A percentile compares a stretch with the other conserved stretches of the same genome.
Conservation (phyloP, 78 protist genomes). For the Mastigamoeba balamuthi region DNA sequence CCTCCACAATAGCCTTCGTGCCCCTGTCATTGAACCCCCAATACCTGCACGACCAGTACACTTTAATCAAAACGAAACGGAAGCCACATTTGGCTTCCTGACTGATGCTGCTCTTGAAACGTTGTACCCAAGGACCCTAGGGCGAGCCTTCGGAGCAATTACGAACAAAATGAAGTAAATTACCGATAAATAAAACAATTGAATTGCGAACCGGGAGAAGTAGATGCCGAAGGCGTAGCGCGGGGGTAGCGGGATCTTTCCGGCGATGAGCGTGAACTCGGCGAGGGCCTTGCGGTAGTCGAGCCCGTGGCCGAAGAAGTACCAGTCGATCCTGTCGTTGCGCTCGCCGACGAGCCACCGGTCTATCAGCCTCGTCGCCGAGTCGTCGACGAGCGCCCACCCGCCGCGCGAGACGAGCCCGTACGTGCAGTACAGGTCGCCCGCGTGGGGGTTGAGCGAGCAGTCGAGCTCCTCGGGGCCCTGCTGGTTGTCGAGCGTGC, state of each 20-base stretch:
- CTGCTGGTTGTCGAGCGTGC: not conserved
- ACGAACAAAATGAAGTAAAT: too few species aligned
- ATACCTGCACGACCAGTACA: not conserved
- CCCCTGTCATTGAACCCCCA: not conserved
- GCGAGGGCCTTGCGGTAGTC: slow-evolving; percentile 22
- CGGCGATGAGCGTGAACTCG: slow-evolving; percentile 7
- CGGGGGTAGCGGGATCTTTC: slow-evolving; percentile 13
- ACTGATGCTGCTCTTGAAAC: too few species aligned
- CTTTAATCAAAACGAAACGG: not conserved
- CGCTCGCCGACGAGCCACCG: not conserved
- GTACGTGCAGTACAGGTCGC: not conserved
- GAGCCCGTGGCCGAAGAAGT: slow-evolving; percentile 28
- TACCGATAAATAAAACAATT: too few species aligned
- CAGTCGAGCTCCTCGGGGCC: not conserved
- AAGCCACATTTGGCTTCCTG: too few species aligned
- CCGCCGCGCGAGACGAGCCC: slow-evolving; percentile 30
- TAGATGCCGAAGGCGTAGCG: slow-evolving; percentile 12
- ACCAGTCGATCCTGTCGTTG: not conserved
- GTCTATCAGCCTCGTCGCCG: not conserved
- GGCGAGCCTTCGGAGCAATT: too few species aligned
- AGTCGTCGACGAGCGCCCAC: slow-evolving; percentile 26
- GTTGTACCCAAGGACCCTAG: too few species aligned
- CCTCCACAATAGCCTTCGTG: not conserved
- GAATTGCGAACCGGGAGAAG: not conserved
- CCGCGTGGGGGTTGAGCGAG: not conserved